Evolutionary conservation across 768 basidiomycete genomes (phyloP).

Genomic region (Mrakia gelida): DNA sequence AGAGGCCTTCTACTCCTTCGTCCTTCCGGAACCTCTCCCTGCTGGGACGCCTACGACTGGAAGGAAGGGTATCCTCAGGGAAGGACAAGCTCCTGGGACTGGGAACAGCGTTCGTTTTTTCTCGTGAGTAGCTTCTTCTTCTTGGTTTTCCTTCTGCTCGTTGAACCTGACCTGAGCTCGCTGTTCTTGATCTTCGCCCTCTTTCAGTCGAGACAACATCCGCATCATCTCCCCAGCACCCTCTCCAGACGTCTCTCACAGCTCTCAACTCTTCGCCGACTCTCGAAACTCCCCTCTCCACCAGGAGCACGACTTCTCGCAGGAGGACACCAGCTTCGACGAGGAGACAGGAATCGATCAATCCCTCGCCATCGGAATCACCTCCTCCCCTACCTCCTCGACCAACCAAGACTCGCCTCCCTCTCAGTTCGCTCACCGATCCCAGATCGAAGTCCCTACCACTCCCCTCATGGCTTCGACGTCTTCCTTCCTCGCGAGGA

Average conservation of each 20-base stretch:
- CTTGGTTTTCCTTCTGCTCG: too few species aligned
- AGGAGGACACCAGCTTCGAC: slow-evolving; percentile 2
- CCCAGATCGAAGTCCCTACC: background rate
- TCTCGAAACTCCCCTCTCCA: background rate
- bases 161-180: background rate
- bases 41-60: slow-evolving; percentile 9
- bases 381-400: slow-evolving; percentile 7
- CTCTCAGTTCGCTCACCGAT: slow-evolving; percentile 1
- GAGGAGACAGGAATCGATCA: slow-evolving; percentile 8
- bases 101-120: slow-evolving; percentile 78
- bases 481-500: slow-evolving; percentile 17
- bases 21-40: slow-evolving; percentile 4
- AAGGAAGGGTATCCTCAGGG: slow-evolving; percentile 54
- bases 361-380: slow-evolving; percentile 9
- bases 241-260: slow-evolving; percentile 8
- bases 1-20: slow-evolving; percentile 18
- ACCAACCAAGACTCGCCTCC: background rate
- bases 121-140: slow-evolving; percentile 53
- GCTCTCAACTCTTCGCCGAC: slow-evolving; percentile 9
- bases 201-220: slow-evolving; percentile 23
- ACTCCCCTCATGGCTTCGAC: slow-evolving; percentile 12
- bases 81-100: slow-evolving; percentile 63
- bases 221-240: slow-evolving; percentile 21
- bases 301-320: background rate
- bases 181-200: background rate